Evolutionary conservation across 768 basidiomycete species (phyloP), one percentile per base, ranked within the genome.

Genomic region (Cyclocybe aegerita): DNA sequence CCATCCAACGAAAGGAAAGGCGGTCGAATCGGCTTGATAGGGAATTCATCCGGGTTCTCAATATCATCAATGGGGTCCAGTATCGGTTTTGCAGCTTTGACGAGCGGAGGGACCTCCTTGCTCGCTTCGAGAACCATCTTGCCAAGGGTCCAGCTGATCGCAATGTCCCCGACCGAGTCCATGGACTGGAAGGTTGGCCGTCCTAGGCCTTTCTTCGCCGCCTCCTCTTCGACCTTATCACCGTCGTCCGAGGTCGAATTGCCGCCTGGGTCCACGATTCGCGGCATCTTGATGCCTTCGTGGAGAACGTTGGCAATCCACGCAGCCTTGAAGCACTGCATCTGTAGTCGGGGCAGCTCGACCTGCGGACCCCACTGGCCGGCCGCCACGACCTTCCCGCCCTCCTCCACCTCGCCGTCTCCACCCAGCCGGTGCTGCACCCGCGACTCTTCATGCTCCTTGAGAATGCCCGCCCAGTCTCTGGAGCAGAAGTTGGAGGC

Each of bases 321-420:
- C 2, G 97, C 95, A 1, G 96, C 93, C 68, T 99, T 99, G 85
- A 99, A 99, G 66, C 97, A 99, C 65, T 98, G 97, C 90, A 96
- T 90, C 70, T 96, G 83, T 52, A 99, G 70, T 40, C 96, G 81
- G 16, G 90, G 81, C 33, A 90, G 68, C 65, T 95, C 95, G 50
- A 96, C 86, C 48, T 81, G 71, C 35, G 82, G 74, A 16, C 80
- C 81, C 90, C 88, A 91, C 56, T 78, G 76, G 0, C 84, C 85
- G 3, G 79, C 76, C 23, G 76, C 77, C n/a, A 88, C 77, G 9
- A 88, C 66, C 52, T 81, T 65, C 14, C 86, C 87, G 47, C 76
- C 70, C 61, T 80, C 62, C 52, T 79, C 72, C 9, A 88, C 78
- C 64, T 89, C 81, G 9, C 84, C 85, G 59, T 88, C 83, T 14